Evolutionary conservation across 164 flowering plant species (phyloP), one percentile per base, ranked within the genome.

Genomic region (Tinospora cordifolia): DNA sequence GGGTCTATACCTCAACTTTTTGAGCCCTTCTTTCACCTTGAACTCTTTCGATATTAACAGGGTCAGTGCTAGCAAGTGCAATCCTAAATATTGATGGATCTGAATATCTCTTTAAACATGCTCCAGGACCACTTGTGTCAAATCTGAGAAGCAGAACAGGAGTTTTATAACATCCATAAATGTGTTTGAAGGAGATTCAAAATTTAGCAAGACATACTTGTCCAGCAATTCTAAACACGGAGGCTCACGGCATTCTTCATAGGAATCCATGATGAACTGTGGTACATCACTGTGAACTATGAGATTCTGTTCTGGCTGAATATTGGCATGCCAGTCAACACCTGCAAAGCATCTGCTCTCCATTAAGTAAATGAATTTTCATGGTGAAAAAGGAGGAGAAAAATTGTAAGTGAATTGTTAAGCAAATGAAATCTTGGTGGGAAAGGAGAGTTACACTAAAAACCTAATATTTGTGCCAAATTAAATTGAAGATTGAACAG

Each of bases 51-150:
- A 46, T 54, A 69, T 71, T 70, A 36, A 34, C 59, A 68, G 76
- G 83, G 60, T 76, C 82, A 34, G 79, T 75, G 60, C 46, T 65
- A 51, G 77, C 77, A 51, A 87, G 78, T 60, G 75, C 83, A 72
- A 77, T 83, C 71, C 71, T 84, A 68, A 91, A 90, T 77, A 82
- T 87, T 26, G 96, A 80, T 70, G 96, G 97, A 79, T 91, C 96
- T 63, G 97, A 90, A 76, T 91, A 91, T 79, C 88, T 84, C 76
- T 84, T 90, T 49, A 91, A 74, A 82, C 97, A 92, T 67, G 96
- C 87, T 72, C 97, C 97, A 21, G 91, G 86, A n/a, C 96, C 97
- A 69, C 87, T 86, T 46, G 80, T 73, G 73, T 92, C 97, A 82
- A 90, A 92, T 78, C 97, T 92, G 85, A 78, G 72, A 46, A 30